Evolutionary conservation across 495 filamentous ascomycete species (phyloP), one percentile per base, ranked within the genome.

Genomic region (Penicillium paxilli): DNA sequence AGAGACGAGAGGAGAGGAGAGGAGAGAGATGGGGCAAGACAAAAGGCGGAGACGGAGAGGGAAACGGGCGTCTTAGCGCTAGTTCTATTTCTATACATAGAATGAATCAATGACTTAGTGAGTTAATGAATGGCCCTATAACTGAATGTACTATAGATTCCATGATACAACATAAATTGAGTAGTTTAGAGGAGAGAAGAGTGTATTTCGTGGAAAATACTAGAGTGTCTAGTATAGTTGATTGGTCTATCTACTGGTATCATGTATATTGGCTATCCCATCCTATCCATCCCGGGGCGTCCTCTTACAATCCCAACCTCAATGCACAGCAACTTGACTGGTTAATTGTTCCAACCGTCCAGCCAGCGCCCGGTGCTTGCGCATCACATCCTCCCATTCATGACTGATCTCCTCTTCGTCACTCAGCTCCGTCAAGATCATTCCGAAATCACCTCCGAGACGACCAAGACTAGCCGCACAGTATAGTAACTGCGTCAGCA

Each of bases 401-500:
- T 65, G 68, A n/a, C 56, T 63, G 12, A 71, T 57, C 12, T 82
- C 81, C 11, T 79, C 78, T 2, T 80, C 78, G 33, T 83, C 83
- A 14, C 78, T 72, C 26, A 95, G 63, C 44, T 85, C 80, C 0
- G 91, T 91, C 51, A 98, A 70, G 40, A 96, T 83, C 73, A 96
- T 76, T 37, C 92, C 89, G 74, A 98, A 98, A 69, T 98, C 95
- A 1, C 90, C 92, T 6, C 95, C 95, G 1, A 98, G 73, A 23
- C 95, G 82, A 5, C 94, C 94, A 54, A 99, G 73, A 73, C 92
- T 96, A 16, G 92, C 91, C 2, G 92, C 92, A 59, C 93, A 97
- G 72, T 98, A 99, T 17, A 98, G 77, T 2, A 98, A 88, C 66
- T 99, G 95, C 0, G 92, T 99, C 2, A 98, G 73, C 50, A 99